Percentiles rank a stretch among this genome's conserved stretches.
phyloP scores from a whole-genome alignment of 768 basidiomycete genomes.

The Serendipita sp. region DNA sequence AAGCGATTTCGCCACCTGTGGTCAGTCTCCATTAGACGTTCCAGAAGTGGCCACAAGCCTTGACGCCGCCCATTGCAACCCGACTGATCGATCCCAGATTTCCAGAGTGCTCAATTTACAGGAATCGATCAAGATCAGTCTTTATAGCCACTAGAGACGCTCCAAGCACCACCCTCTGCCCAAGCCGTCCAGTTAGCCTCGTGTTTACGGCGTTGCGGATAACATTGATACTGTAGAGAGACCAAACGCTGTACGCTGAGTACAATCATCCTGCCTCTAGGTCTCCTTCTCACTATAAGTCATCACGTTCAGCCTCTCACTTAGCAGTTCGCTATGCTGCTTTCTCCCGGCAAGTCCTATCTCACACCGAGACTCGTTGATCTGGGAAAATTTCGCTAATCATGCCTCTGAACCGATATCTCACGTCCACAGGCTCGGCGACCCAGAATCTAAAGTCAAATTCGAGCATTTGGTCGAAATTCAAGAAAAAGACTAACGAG shows the following conservation, averaged over 20 bases:
- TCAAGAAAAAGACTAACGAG: background rate
- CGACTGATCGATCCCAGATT: too few species aligned
- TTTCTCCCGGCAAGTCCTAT: background rate
- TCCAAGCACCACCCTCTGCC: too few species aligned
- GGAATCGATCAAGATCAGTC: too few species aligned
- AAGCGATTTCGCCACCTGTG: too few species aligned
- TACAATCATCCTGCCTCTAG: background rate
- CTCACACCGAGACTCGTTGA: background rate
- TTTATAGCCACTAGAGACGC: too few species aligned
- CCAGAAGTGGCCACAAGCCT: too few species aligned
- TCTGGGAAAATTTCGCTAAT: background rate
- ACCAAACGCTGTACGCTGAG: background rate
- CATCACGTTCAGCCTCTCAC: background rate
- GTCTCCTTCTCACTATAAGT: background rate
- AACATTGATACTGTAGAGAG: background rate
- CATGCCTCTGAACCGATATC: background rate
- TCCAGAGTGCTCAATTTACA: too few species aligned
- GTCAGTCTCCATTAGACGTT: too few species aligned
- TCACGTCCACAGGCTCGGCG: background rate
- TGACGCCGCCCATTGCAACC: too few species aligned
- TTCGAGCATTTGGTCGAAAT: background rate
- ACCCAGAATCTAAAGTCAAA: conserved; percentile 2
- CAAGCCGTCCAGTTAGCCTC: background rate
- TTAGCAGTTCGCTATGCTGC: background rate
- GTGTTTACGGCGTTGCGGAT: background rate